Conservation (phyloP, 202 grass and related monocot species). For the Zoysia matrella region DNA sequence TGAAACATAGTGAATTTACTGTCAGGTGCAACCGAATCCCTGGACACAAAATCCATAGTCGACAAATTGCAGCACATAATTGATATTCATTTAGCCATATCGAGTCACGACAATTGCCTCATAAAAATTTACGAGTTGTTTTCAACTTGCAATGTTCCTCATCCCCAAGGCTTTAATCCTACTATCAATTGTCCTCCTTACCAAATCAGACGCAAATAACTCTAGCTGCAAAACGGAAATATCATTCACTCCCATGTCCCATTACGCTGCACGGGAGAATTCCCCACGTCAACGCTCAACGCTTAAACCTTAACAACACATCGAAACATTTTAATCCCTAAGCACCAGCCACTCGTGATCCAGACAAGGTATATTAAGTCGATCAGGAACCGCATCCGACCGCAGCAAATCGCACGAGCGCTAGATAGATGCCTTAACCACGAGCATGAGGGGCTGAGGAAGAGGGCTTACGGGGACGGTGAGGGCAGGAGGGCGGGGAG, state of each 20-base stretch:
- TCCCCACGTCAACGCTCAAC: too few relatives aligned
- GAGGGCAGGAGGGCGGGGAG: slow-evolving; percentile 74
- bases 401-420: not conserved
- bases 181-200: not conserved
- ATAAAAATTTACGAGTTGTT: not conserved
- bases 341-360: not conserved
- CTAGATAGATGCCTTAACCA: not conserved
- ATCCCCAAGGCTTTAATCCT: not conserved
- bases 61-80: not conserved
- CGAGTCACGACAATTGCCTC: not conserved
- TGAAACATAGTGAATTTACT: too few relatives aligned
- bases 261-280: slow-evolving; percentile 2
- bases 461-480: slow-evolving; percentile 53
- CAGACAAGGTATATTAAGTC: not conserved
- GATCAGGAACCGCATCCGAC: slow-evolving; percentile 13
- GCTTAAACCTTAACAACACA: not conserved
- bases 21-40: too few relatives aligned
- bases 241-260: not conserved
- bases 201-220: slow-evolving; percentile 11
- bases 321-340: slow-evolving; percentile 22
- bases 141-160: not conserved
- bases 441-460: not conserved
- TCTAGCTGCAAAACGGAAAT: slow-evolving; percentile 20
- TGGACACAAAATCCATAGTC: too few relatives aligned
- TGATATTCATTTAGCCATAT: not conserved